Evolutionary conservation across 495 filamentous ascomycete genomes (phyloP), one percentile per base, ranked within the genome.

Genomic region (Lophiotrema nucula): DNA sequence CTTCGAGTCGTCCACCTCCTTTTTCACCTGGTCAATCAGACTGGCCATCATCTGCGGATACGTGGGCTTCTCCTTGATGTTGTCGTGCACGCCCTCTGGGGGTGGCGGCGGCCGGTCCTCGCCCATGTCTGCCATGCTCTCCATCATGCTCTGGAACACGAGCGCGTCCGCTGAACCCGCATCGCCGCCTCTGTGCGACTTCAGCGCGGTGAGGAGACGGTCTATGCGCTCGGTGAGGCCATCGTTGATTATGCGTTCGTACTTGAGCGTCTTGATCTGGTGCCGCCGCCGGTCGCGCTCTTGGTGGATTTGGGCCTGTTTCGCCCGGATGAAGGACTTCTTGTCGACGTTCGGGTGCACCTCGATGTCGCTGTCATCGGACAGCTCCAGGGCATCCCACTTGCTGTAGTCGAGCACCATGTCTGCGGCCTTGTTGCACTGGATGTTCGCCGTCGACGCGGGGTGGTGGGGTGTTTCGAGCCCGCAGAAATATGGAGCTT

Each of bases 301-400:
- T 67, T 87, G 81, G 69, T 98, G 93, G 69, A 98, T 98, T 71
- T 97, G 90, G 67, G 88, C 85, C 74, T 97, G 93, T 76, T 97
- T 98, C 53, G 93, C 93, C 50, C 93, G 89, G 71, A 98, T 98
- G 75, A 98, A 98, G 51, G 93, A 97, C 2, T 86, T 85, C 69
- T 98, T 98, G 76, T 98, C 93, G 72, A 98, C 93, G 75, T 98
- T 98, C 53, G 95, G 93, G 72, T 98, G 93, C 24, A 97, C 92
- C 74, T 98, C 93, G 67, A 98, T 88, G 71, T 98, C 93, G 39
- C 90, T 96, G 72, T 98, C 93, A 72, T 98, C 93, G 60, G 89
- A 95, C 65, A 98, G 84, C 82, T 98, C 93, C 66, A 98, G 79
- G 41, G 85, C 82, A 69, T 96, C 83, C 84, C 91, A 97, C 75